phyloP scores from a whole-genome alignment of 2,329 filamentous ascomycete species.

The Curvularia spicifera region DNA sequence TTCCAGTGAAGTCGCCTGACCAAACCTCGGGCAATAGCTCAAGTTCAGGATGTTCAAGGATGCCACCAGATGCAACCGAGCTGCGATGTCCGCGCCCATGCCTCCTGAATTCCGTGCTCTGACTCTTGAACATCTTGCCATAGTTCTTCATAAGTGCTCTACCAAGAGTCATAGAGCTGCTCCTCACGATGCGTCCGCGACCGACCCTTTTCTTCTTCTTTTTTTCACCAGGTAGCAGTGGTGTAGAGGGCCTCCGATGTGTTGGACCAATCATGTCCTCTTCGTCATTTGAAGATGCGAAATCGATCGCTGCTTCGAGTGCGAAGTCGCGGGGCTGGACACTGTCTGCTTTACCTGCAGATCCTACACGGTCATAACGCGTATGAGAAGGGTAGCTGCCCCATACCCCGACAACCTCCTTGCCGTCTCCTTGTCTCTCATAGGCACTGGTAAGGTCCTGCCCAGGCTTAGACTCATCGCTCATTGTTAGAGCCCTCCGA shows the following conservation, averaged over 20 bases:
- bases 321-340: conserved; percentile 55
- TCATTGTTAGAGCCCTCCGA: conserved; percentile 31
- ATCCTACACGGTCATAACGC: conserved; percentile 49
- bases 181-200: conserved; percentile 71
- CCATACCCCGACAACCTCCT: conserved; percentile 50
- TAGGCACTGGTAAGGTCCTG: conserved; percentile 29
- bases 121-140: conserved; percentile 51
- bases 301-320: conserved; percentile 40
- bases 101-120: conserved; percentile 47
- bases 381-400: conserved; percentile 56
- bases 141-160: conserved; percentile 54
- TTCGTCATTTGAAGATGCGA: conserved; percentile 29
- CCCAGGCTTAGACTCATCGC: conserved; percentile 9
- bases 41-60: conserved; percentile 55
- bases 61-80: conserved; percentile 51
- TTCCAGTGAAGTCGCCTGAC: conserved; percentile 21
- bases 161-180: conserved; percentile 52
- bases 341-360: conserved; percentile 49
- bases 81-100: conserved; percentile 55
- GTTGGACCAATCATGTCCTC: conserved; percentile 39
- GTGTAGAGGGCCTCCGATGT: conserved; percentile 27
- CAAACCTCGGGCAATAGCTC: conserved; percentile 54
- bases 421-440: conserved; percentile 36
- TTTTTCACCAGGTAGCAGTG: conserved; percentile 33
- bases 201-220: conserved; percentile 63